Evolutionary conservation across 1,284 basidiomycete species (phyloP).

Genomic region (Coniferiporia sulphurascens): DNA sequence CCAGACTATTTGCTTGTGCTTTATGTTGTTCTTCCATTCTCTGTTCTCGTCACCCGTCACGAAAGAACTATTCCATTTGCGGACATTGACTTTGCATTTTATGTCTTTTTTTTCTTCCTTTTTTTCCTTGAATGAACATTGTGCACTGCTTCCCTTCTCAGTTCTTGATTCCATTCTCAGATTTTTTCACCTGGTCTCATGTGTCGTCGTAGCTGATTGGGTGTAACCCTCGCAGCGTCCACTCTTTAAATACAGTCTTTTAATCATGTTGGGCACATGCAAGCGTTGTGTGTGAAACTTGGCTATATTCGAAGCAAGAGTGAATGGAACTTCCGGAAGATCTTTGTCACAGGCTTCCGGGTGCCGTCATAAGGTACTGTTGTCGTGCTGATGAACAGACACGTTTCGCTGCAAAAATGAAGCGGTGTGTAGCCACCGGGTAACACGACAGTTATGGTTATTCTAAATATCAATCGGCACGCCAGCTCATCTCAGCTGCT

Average conservation of each 20-base stretch:
- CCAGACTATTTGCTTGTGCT: neutral
- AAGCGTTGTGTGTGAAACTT: too few species aligned
- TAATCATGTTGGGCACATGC: neutral
- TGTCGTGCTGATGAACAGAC: too few species aligned
- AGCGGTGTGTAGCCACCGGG: too few species aligned
- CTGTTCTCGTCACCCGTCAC: neutral
- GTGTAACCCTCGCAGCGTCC: constrained; percentile 5
- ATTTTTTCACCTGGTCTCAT: neutral
- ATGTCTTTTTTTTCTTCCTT: neutral
- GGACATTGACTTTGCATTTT: constrained; percentile 1
- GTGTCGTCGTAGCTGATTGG: neutral
- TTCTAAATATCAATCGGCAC: too few species aligned
- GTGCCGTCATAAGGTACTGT: too few species aligned
- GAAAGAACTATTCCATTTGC: constrained; percentile 2
- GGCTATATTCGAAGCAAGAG: too few species aligned
- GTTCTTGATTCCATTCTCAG: neutral
- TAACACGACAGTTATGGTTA: too few species aligned
- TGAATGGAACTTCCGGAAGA: too few species aligned
- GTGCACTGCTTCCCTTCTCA: neutral
- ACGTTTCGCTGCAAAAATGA: too few species aligned
- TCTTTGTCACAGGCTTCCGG: too few species aligned
- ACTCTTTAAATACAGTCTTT: constrained; percentile 9
- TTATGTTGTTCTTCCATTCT: neutral
- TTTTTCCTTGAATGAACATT: neutral
- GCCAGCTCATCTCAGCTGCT: too few species aligned